Base-by-base conservation (phyloP, 2,329 filamentous ascomycete genomes). In the Alternaria sp. region DNA sequence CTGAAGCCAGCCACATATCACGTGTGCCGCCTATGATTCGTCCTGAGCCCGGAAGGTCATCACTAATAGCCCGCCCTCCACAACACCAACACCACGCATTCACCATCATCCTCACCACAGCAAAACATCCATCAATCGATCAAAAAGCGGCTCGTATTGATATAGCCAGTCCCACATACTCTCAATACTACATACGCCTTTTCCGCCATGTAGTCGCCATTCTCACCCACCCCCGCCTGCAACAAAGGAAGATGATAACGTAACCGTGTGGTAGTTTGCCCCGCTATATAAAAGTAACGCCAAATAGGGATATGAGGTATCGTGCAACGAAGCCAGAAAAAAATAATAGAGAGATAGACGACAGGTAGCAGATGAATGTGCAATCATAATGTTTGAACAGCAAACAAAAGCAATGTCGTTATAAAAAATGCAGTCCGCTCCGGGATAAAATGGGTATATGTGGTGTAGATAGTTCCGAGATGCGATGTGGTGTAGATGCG, bases 391-490 rank as follows among this genome's bases (percentile, higher is more conserved):
- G 47, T 50, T 30, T 58, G 51, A 18, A 44, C 43, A 37, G 21
- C 20, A 55, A 30, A 46, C 28, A 18, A 45, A n/a, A 25, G n/a
- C 41, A 20, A 23, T 41, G 55, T 45, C 60, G 47, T 62, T 58
- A 58, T 33, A 28, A 18, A 53, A 55, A 55, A 58, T 55, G 44
- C 62, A 28, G 55, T 30, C 21, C 28, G 14, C 15, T 46, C 28
- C 26, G 20, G 50, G 44, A 55, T 11, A 41, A 20, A 37, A 50
- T 54, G 61, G 51, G 58, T 60, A 61, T 60, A 64, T 61, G 50
- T 44, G 11, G 20, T 46, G 41, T 20, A 28, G 28, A 33, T 51
- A 30, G n/a, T 15, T 20, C 21, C 12, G 14, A 46, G 44, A 47
- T 47, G 45, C 45, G 45, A 25, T 25, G 21, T 45, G 23, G 14